Percentiles rank a stretch among this genome's conserved stretches.
Evolutionary conservation across 75 land plant species (phyloP).

Genomic region (Sequoiadendron giganteum): DNA sequence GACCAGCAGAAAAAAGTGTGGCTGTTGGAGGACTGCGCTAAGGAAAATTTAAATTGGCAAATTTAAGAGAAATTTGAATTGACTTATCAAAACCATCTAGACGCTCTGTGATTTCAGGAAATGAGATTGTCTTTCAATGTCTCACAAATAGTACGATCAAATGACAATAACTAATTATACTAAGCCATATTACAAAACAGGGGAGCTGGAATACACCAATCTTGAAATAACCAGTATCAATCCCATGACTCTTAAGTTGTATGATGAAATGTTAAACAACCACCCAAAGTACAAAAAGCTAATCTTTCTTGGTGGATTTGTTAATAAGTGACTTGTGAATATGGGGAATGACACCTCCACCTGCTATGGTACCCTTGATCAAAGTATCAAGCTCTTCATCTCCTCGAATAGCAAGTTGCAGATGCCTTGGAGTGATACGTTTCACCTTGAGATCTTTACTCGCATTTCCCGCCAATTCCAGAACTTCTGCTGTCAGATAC

Average conservation of each 20-base stretch:
- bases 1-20: too few species aligned
- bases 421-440: conserved; percentile 57
- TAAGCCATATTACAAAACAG: background rate
- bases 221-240: background rate
- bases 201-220: background rate
- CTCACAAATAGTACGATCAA: background rate
- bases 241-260: too few species aligned
- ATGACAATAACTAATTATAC: too few species aligned
- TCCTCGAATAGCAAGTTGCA: conserved; percentile 63
- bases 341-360: conserved; percentile 68
- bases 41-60: background rate
- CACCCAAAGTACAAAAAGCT: background rate
- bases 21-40: background rate
- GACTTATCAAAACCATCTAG: background rate
- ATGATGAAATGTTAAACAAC: too few species aligned
- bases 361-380: conserved; percentile 51
- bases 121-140: background rate
- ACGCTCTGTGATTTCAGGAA: background rate
- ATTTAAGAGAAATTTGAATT: background rate
- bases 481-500: conserved; percentile 63
- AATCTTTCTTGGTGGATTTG: conserved; percentile 45
- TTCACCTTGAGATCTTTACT: conserved; percentile 54
- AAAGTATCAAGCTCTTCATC: conserved; percentile 69
- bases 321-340: conserved; percentile 70
- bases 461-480: conserved; percentile 69